Percentiles rank a stretch among this genome's conserved stretches.
Conservation (phyloP, 805 yeast species). For the Blastobotrys robertii region DNA sequence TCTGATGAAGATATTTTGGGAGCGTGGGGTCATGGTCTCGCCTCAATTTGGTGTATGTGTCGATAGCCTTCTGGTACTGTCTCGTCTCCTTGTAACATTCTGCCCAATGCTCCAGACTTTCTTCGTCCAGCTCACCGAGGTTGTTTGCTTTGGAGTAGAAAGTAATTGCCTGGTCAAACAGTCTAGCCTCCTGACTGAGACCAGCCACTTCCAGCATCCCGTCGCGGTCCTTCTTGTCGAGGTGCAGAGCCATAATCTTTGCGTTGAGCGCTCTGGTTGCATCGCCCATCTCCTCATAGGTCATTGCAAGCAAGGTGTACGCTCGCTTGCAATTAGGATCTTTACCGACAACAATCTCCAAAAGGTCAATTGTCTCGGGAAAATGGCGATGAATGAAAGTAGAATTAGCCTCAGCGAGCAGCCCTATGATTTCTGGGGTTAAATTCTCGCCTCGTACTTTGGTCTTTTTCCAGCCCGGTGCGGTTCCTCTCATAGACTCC, state of each 20-base stretch:
- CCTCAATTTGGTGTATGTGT: constrained; percentile 17
- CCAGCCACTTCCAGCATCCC: constrained; percentile 88
- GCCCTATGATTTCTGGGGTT: constrained; percentile 62
- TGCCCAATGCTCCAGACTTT: constrained; percentile 69
- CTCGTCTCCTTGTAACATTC: constrained; percentile 23
- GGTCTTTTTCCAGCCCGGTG: constrained; percentile 1
- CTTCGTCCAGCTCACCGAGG: constrained; percentile 78
- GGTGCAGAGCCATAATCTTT: constrained; percentile 45
- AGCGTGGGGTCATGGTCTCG: constrained; percentile 6
- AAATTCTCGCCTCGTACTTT: constrained; percentile 31
- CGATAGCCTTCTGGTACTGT: constrained; percentile 20
- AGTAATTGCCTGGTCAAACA: constrained; percentile 43
- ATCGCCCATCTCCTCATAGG: constrained; percentile 43
- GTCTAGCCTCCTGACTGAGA: constrained; percentile 59
- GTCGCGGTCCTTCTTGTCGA: constrained; percentile 66
- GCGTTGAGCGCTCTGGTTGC: constrained; percentile 28
- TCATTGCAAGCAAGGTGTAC: constrained; percentile 22
- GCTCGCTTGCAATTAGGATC: constrained; percentile 24
- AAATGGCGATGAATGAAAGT: constrained; percentile 55
- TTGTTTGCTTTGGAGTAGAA: constrained; percentile 72
- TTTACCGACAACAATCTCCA: constrained; percentile 24
- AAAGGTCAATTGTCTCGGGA: constrained; percentile 21
- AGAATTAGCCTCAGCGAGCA: constrained; percentile 67
- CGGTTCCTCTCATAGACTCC: constrained; percentile 16
- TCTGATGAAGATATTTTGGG: constrained; percentile 2